Percentiles rank a stretch among this genome's conserved stretches.
Conservation (phyloP, 805 yeast genomes). For the Metschnikowia reukaufii region DNA sequence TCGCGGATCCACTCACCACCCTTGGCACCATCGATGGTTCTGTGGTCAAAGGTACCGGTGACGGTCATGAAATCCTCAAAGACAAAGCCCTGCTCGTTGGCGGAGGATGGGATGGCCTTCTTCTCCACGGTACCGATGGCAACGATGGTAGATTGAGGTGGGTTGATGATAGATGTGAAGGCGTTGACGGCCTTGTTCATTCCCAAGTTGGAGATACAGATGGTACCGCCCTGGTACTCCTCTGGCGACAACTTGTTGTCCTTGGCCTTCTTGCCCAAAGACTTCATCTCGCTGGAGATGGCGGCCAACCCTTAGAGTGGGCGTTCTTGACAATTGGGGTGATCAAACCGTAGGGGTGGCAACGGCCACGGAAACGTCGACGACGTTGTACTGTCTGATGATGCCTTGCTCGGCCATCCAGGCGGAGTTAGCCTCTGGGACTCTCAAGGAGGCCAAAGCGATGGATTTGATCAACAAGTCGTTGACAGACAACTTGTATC, state of each 20-base stretch:
- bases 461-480: conserved; percentile 94
- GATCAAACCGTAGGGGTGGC: conserved; percentile 97
- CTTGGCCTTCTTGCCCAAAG: conserved; percentile 94
- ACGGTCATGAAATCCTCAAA: conserved; percentile 89
- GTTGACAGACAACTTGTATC: conserved; percentile 88
- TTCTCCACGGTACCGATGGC: conserved; percentile 94
- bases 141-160: conserved; percentile 92
- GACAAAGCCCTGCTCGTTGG: conserved; percentile 86
- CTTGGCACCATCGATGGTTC: conserved; percentile 95
- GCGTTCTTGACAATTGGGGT: conserved; percentile 95
- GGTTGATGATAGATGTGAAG: conserved; percentile 97
- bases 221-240: conserved; percentile 99
- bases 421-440: conserved; percentile 91
- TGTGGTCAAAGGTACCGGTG: conserved; percentile 98
- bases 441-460: conserved; percentile 84
- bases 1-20: conserved; percentile 97
- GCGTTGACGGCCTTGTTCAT: conserved; percentile 92
- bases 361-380: conserved; percentile 97
- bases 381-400: conserved; percentile 87
- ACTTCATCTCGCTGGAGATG: conserved; percentile 85
- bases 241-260: conserved; percentile 90
- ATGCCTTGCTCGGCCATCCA: conserved; percentile 89
- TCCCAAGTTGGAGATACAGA: conserved; percentile 97
- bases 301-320: conserved; percentile 80
- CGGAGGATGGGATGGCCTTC: conserved; percentile 89